phyloP scores from a whole-genome alignment of 2,329 filamentous ascomycete genomes.

The Penicillium sp. region DNA sequence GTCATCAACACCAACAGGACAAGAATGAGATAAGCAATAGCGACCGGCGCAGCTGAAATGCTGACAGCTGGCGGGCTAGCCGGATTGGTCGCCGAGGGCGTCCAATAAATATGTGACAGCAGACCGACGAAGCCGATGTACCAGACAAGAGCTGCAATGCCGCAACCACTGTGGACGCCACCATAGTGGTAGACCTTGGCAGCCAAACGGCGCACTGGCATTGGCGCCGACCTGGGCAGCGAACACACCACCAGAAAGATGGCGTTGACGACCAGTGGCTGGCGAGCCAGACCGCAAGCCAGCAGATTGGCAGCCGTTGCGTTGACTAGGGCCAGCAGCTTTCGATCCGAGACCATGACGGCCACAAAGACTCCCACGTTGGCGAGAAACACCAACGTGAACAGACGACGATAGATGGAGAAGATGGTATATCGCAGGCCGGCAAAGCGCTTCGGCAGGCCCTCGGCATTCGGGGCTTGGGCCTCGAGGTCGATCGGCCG shows the following conservation, averaged over 20 bases:
- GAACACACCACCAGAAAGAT: constrained; percentile 48
- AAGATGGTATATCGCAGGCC: constrained; percentile 38
- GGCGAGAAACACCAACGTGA: constrained; percentile 40
- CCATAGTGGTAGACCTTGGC: constrained; percentile 55
- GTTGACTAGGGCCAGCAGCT: constrained; percentile 41
- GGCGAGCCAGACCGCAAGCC: constrained; percentile 49
- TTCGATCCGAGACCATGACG: constrained; percentile 36
- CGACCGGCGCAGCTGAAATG: constrained; percentile 43
- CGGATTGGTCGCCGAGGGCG: constrained; percentile 12
- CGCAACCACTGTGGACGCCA: constrained; percentile 55
- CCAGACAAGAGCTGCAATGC: constrained; percentile 50
- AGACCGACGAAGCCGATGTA: constrained; percentile 40
- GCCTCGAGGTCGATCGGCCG: constrained; percentile 29
- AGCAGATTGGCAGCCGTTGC: constrained; percentile 48
- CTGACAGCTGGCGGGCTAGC: constrained; percentile 13
- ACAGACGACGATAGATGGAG: constrained; percentile 45
- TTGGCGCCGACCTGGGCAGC: constrained; percentile 46
- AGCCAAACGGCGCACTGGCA: constrained; percentile 45
- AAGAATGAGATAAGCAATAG: constrained; percentile 58
- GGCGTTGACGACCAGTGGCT: constrained; percentile 54
- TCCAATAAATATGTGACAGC: constrained; percentile 35
- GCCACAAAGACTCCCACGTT: constrained; percentile 41
- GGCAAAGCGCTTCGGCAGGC: constrained; percentile 28
- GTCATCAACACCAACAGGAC: constrained; percentile 60
- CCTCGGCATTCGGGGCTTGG: constrained; percentile 22